Evolutionary conservation across 2,329 filamentous ascomycete genomes (phyloP), one percentile per base, ranked within the genome.

Genomic region (Neonectria coccinea): DNA sequence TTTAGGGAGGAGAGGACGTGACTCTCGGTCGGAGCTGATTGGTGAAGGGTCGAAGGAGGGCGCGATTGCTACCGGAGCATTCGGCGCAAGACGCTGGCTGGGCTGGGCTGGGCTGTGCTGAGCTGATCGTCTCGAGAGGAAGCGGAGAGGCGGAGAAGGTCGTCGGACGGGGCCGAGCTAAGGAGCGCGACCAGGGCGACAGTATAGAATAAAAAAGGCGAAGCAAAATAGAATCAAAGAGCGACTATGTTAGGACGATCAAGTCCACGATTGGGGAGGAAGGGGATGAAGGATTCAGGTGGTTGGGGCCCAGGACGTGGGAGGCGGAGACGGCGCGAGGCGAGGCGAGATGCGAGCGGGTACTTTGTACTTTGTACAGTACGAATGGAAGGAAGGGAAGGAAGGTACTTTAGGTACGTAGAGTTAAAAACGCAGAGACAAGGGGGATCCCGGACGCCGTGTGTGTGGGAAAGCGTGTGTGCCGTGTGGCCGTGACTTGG

Each of bases 31-130:
- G 48, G 25, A 33, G 51, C 62, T 57, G 60, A 39, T 47, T 52
- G 47, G 25, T 52, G 22, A 56, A 42, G 22, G 53, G 52, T 53
- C 63, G 60, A 53, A 22, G 11, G 59, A 63, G 51, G 56, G 61
- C 59, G 70, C 69, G 72, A 74, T 67, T 74, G 72, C 72, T 74
- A 74, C 72, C 72, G 65, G 72, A 74, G 72, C 72, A 74, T 69
- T 73, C 72, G 72, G 64, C 62, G 60, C 51, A 66, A 36, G 61
- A 62, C 53, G 39, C 59, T 55, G 48, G 62, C 18, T 36, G 44
- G 56, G 66, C 63, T 67, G 65, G 72, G 65, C 47, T 55, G 48
- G 54, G 62, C 22, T 42, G 44, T 51, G 66, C 63, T 67, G 65
- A 70, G 65, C 47, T 58, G 18, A 50, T 59, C 39, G 25, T 59